Evolutionary conservation across 257 asterid genomes (phyloP).

Genomic region (Solanum stenotomum): DNA sequence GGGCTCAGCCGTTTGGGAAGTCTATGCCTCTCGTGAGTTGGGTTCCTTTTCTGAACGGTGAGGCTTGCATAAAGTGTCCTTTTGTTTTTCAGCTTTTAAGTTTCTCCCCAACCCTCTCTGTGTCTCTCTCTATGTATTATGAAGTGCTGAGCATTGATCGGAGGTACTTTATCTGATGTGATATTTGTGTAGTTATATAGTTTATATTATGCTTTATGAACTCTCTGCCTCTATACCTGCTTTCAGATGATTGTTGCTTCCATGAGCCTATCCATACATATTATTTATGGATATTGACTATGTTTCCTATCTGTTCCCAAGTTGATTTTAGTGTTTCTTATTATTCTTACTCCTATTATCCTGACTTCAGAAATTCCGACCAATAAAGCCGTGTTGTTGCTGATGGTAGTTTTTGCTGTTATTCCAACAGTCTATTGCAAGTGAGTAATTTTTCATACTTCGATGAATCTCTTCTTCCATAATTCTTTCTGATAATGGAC

Average conservation of each 20-base stretch:
- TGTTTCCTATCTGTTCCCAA: not conserved
- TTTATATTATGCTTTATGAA: not conserved
- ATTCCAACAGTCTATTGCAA: slow-evolving; percentile 73
- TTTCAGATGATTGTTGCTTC: not conserved
- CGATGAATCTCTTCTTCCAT: not conserved
- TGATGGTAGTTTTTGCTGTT: slow-evolving; percentile 77
- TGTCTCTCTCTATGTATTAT: not conserved
- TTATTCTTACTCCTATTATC: not conserved
- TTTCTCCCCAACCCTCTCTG: not conserved
- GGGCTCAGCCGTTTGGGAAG: slow-evolving; percentile 75
- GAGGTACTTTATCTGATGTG: not conserved
- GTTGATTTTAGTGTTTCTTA: not conserved
- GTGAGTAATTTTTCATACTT: slow-evolving; percentile 37
- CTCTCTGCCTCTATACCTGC: not conserved
- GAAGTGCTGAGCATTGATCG: not conserved
- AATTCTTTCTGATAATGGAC: not conserved
- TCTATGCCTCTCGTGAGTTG: slow-evolving; percentile 66
- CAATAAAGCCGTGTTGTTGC: slow-evolving; percentile 39
- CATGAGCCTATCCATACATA: not conserved
- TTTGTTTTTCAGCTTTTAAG: not conserved
- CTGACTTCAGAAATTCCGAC: slow-evolving; percentile 58
- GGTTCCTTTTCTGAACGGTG: slow-evolving; percentile 77
- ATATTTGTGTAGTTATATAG: not conserved
- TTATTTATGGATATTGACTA: not conserved
- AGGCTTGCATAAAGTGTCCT: slow-evolving; percentile 11